Evolutionary conservation across 1,139 yeast species (phyloP).

Genomic region (Casaregolazyma suthepensis): DNA sequence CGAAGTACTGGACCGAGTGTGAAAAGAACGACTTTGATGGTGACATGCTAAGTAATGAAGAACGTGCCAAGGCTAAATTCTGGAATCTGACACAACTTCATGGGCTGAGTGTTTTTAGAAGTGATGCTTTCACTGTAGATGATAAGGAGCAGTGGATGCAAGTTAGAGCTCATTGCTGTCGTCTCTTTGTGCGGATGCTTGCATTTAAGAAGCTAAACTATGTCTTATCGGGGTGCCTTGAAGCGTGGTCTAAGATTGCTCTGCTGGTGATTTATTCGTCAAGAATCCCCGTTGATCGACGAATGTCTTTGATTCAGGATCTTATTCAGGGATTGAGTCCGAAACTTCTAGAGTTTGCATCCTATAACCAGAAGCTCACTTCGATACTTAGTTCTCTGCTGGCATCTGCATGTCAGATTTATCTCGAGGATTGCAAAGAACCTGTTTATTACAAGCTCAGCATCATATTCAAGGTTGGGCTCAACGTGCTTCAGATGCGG

Average conservation of each 20-base stretch:
- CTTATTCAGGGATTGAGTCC: constrained; percentile 73
- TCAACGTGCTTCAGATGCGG: constrained; percentile 66
- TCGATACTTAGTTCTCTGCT: constrained; percentile 73
- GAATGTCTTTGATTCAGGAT: constrained; percentile 63
- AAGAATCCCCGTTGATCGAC: constrained; percentile 36
- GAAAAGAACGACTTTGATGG: constrained; percentile 25
- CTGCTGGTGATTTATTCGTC: constrained; percentile 67
- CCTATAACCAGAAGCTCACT: constrained; percentile 58
- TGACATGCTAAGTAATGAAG: background rate
- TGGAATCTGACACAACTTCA: background rate
- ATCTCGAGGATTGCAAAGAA: constrained; percentile 40
- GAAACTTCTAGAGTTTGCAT: constrained; percentile 67
- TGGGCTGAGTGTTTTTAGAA: background rate
- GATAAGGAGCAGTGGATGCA: background rate
- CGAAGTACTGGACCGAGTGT: constrained; percentile 12
- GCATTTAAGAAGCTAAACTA: constrained; percentile 25
- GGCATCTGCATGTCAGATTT: constrained; percentile 62
- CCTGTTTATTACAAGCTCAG: constrained; percentile 47
- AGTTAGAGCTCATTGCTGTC: background rate
- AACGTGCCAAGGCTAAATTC: background rate
- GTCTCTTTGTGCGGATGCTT: constrained; percentile 15
- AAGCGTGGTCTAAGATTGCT: constrained; percentile 78
- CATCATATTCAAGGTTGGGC: constrained; percentile 65
- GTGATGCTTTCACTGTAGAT: background rate
- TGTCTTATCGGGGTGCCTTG: constrained; percentile 56